Conservation (phyloP, 352 stramenopile genomes). For the Aphanomyces stellatus region DNA sequence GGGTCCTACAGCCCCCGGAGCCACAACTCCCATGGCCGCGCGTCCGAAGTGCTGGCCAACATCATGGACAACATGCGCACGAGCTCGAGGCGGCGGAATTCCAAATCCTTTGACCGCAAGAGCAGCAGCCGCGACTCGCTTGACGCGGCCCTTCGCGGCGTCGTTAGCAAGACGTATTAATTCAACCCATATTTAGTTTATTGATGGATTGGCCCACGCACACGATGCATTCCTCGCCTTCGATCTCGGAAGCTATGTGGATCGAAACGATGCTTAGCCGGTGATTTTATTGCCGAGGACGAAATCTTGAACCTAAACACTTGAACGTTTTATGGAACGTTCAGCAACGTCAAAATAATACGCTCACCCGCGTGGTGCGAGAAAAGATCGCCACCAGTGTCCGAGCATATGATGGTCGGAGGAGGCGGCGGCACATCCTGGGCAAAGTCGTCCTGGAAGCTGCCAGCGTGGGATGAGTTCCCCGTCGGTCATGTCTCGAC, state of each 20-base stretch:
- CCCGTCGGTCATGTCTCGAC: too few species aligned
- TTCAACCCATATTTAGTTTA: not conserved
- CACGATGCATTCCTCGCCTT: too few species aligned
- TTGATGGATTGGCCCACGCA: too few species aligned
- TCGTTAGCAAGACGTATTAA: not conserved
- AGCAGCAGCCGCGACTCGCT: not conserved
- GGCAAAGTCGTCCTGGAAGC: not conserved
- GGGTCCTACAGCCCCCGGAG: not conserved
- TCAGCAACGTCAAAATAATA: too few species aligned
- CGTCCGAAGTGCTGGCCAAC: not conserved
- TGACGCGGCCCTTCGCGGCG: not conserved
- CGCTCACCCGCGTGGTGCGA: too few species aligned
- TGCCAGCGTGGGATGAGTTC: slow-evolving; percentile 13
- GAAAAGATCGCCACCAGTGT: not conserved
- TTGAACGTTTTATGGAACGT: too few species aligned
- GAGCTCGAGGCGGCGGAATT: not conserved
- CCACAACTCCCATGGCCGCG: not conserved
- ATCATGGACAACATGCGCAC: slow-evolving; percentile 7
- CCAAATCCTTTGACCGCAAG: not conserved
- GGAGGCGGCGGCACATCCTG: too few species aligned
- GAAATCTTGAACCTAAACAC: too few species aligned
- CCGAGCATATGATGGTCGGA: too few species aligned
- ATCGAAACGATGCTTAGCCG: too few species aligned
- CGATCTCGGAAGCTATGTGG: too few species aligned
- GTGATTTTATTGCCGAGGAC: too few species aligned